Conservation (phyloP, 2,329 filamentous ascomycete species). For the Venturia asperata region DNA sequence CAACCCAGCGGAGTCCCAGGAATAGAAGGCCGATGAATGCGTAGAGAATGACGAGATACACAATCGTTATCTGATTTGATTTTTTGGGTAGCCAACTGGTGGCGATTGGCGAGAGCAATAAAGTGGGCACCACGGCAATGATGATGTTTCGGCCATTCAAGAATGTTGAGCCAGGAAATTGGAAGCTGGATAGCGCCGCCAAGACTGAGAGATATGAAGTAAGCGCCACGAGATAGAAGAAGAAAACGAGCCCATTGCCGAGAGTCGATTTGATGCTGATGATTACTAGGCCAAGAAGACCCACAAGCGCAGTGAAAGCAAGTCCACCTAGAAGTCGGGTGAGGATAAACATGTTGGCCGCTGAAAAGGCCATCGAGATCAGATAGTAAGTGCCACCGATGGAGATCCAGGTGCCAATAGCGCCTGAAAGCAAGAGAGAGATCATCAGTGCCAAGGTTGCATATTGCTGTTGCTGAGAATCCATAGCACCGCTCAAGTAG, state of each 20-base stretch:
- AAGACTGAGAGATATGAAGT: conserved; percentile 54
- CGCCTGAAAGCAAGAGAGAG: conserved; percentile 52
- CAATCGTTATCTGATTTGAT: conserved; percentile 44
- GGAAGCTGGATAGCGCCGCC: conserved; percentile 39
- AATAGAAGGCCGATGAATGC: conserved; percentile 47
- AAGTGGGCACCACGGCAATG: conserved; percentile 48
- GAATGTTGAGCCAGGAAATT: conserved; percentile 49
- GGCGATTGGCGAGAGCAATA: conserved; percentile 51
- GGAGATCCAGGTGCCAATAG: conserved; percentile 56
- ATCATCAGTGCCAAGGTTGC: conserved; percentile 54
- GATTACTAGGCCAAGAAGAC: conserved; percentile 46
- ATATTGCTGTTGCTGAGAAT: conserved; percentile 40
- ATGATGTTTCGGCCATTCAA: conserved; percentile 52
- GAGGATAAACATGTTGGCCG: conserved; percentile 49
- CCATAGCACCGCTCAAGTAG: conserved; percentile 54
- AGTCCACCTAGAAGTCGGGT: conserved; percentile 47
- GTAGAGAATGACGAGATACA: conserved; percentile 51
- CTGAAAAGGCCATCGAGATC: conserved; percentile 49
- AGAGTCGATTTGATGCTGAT: conserved; percentile 41
- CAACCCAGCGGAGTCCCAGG: conserved; percentile 47
- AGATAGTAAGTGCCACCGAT: conserved; percentile 58
- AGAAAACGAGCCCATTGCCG: conserved; percentile 48
- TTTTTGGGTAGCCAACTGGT: conserved; percentile 42
- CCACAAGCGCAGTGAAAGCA: conserved; percentile 45
- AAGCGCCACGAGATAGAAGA: conserved; percentile 51